These are phyloP conservation scores for Paralagenidium karlingii DNA, from an alignment of 352 stramenopile species.

Conservation along the genomic window DNA sequence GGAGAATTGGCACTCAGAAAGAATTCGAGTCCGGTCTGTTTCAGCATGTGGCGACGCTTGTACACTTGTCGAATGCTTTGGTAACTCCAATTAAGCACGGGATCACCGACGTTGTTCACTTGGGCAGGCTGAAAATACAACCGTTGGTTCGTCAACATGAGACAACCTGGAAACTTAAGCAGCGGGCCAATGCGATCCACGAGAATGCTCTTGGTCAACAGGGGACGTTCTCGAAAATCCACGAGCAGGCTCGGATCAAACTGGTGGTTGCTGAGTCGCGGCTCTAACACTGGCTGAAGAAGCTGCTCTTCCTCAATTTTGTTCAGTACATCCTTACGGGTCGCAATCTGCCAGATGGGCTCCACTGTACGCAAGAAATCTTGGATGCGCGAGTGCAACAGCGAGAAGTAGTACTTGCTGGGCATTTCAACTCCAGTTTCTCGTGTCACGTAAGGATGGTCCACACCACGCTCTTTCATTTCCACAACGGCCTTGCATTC, in stretches of 20 bases:
- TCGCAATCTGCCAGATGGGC: slow-evolving; percentile 12
- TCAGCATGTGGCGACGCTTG: slow-evolving; percentile 81
- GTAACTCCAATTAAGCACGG: slow-evolving; percentile 78
- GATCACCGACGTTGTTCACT: slow-evolving; percentile 86
- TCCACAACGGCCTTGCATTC: slow-evolving; percentile 37
- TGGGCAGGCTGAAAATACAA: slow-evolving; percentile 89
- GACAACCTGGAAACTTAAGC: slow-evolving; percentile 71
- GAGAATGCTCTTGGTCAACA: slow-evolving; percentile 28
- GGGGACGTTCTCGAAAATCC: slow-evolving; percentile 67
- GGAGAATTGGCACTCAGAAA: too few relatives aligned
- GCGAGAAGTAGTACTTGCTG: slow-evolving; percentile 57
- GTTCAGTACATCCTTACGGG: slow-evolving; percentile 16
- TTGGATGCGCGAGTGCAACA: slow-evolving; percentile 52
- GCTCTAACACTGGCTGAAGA: slow-evolving; percentile 43
- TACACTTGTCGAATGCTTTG: slow-evolving; percentile 61
- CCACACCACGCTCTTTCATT: slow-evolving; percentile 61
- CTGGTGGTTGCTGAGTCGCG: slow-evolving; percentile 27
- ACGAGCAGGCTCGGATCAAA: slow-evolving; percentile 78
- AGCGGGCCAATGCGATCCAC: slow-evolving; percentile 78
- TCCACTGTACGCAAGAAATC: slow-evolving; percentile 50
- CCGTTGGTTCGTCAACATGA: slow-evolving; percentile 73
- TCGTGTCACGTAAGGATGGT: slow-evolving; percentile 47
- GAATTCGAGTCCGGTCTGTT: slow-evolving; percentile 82
- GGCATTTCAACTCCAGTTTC: slow-evolving; percentile 15
- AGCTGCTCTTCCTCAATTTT: slow-evolving; percentile 53